Evolutionary conservation across 2,329 filamentous ascomycete species (phyloP).

Genomic region (Paecilomyces dactylethromorphus): DNA sequence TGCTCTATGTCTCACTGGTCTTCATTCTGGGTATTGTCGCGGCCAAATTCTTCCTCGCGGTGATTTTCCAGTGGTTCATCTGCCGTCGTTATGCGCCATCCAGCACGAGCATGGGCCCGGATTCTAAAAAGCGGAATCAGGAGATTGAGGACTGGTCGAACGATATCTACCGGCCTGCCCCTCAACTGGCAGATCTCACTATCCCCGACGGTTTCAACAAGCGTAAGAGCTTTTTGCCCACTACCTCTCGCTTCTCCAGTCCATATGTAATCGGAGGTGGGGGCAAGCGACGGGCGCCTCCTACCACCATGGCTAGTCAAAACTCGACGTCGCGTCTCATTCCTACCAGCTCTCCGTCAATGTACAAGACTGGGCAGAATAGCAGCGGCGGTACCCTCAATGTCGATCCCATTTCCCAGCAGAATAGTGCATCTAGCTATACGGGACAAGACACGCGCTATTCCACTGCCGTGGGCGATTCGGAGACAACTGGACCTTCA

Average conservation of each 20-base stretch:
- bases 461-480: slow-evolving; percentile 48
- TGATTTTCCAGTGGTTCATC: slow-evolving; percentile 96
- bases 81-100: slow-evolving; percentile 75
- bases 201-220: slow-evolving; percentile 69
- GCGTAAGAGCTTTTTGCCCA: slow-evolving; percentile 82
- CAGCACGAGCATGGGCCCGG: slow-evolving; percentile 75
- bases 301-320: slow-evolving; percentile 95
- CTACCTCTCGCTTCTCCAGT: slow-evolving; percentile 89
- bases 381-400: slow-evolving; percentile 52
- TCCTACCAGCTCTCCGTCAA: slow-evolving; percentile 52
- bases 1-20: slow-evolving; percentile 85
- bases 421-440: slow-evolving; percentile 52
- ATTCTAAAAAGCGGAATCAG: slow-evolving; percentile 76
- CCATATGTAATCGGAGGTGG: slow-evolving; percentile 70
- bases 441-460: slow-evolving; percentile 49
- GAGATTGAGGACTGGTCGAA: slow-evolving; percentile 98
- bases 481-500: slow-evolving; percentile 71
- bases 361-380: slow-evolving; percentile 59
- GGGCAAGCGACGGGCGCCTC: slow-evolving; percentile 49
- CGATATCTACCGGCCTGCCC: slow-evolving; percentile 89
- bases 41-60: slow-evolving; percentile 78
- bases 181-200: slow-evolving; percentile 69
- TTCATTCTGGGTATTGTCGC: slow-evolving; percentile 87
- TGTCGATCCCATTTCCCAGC: slow-evolving; percentile 33
- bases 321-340: slow-evolving; percentile 66